Evolutionary conservation across 164 flowering plant genomes (phyloP).

Genomic region (Vitis amurensis): DNA sequence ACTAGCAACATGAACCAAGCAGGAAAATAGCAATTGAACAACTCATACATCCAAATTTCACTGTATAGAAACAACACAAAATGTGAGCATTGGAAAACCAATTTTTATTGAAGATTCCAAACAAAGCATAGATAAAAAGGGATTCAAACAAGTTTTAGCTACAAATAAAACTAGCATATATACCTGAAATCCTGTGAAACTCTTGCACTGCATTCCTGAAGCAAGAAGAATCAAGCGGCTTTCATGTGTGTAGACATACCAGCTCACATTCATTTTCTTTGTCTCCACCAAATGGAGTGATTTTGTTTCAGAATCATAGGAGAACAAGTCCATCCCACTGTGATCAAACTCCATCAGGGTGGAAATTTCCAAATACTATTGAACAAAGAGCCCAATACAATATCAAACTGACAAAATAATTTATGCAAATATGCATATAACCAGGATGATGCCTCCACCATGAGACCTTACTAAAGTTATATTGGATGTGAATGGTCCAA

Average conservation of each 20-base stretch:
- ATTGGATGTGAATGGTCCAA: too few relatives aligned
- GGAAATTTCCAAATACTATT: not conserved
- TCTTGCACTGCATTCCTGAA: conserved; percentile 95
- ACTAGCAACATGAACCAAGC: too few relatives aligned
- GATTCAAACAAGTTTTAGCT: not conserved
- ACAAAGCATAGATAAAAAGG: not conserved
- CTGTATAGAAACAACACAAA: too few relatives aligned
- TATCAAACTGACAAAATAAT: too few relatives aligned
- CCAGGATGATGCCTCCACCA: too few relatives aligned
- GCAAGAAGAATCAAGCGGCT: conserved; percentile 96
- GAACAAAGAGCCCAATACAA: too few relatives aligned
- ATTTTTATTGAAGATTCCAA: not conserved
- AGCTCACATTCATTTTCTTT: conserved; percentile 70
- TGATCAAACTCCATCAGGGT: conserved; percentile 15
- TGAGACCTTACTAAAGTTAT: too few relatives aligned
- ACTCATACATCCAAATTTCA: too few relatives aligned
- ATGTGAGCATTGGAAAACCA: too few relatives aligned
- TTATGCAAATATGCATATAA: too few relatives aligned
- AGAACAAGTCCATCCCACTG: conserved; percentile 87
- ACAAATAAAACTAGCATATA: not conserved
- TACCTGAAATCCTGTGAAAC: conserved; percentile 90
- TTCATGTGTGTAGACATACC: conserved; percentile 96
- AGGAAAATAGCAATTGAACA: too few relatives aligned
- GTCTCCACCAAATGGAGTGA: conserved; percentile 72
- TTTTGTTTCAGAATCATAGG: conserved; percentile 55